Evolutionary conservation across 2,329 filamentous ascomycete genomes (phyloP), one percentile per base, ranked within the genome.

Genomic region (Colletotrichum tamarilloi): DNA sequence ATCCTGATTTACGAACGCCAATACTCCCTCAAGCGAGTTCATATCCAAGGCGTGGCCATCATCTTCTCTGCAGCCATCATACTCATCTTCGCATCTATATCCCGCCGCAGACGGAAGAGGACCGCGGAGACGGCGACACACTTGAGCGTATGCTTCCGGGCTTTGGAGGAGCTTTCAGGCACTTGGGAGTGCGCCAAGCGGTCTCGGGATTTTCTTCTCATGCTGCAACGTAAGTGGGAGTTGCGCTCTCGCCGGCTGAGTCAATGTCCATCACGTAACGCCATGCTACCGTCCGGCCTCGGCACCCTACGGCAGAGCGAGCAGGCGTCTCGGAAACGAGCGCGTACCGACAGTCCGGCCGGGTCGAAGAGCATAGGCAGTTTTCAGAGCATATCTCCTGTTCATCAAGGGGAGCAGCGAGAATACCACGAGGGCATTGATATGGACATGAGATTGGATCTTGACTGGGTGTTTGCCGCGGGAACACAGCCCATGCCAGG

Each of bases 111-210:
- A 22, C 38, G 11, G 64, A 74, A 35, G 67, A 76, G 16, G 67
- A 74, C 24, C 53, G 67, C 2, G 19, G 74, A 63, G 28, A 63
- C 63, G 2, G 46, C 60, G 12, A 66, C 56, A 2, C 67, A 79
- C 42, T 70, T 79, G 5, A 77, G 74, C 55, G 62, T 75, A 1
- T 79, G 78, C 71, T 77, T 77, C 52, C 68, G 77, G 38, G 78
- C 78, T 1, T 64, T 79, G 0, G 78, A 78, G 4, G 76, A 77
- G 30, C 30, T 73, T 2, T 69, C 66, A 14, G n/a, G 58, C 7
- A 49, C 59, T 19, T 78, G 78, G 78, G 78, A 78, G 58, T 77
- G 73, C 64, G 76, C 78, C 7, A 78, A 77, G 66, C 64, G 75
- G 5, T 71, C 77, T 1, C 74, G 75, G 14, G 77, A 77, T 46